These are phyloP conservation scores for Scheffersomyces lignosus DNA, from an alignment of 805 yeast species.

Conservation along the genomic window DNA sequence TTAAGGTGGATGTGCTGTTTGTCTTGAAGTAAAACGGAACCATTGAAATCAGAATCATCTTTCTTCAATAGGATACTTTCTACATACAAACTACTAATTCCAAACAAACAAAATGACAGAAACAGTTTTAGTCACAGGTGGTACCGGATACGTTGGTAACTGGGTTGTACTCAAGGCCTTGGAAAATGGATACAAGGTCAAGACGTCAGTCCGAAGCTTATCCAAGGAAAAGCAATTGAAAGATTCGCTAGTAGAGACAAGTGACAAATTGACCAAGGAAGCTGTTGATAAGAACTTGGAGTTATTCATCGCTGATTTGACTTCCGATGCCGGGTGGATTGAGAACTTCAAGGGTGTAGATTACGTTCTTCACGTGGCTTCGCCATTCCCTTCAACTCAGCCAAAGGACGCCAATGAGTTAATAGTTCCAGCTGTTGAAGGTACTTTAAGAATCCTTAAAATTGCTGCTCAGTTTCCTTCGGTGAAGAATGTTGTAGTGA, in stretches of 20 bases:
- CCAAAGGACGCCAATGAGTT: constrained; percentile 6
- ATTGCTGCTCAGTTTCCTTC: constrained; percentile 3
- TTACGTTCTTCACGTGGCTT: constrained; percentile 10
- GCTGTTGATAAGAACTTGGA: constrained; percentile 1
- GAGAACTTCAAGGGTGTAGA: constrained; percentile 3
- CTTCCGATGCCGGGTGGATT: neutral
- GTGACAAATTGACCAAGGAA: neutral
- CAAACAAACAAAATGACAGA: too few relatives aligned
- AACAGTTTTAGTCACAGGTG: constrained; percentile 12
- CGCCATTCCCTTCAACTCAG: constrained; percentile 6
- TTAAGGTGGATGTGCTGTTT: too few relatives aligned
- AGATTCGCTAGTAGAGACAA: neutral
- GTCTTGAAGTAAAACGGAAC: too few relatives aligned
- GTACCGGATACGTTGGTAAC: constrained; percentile 10
- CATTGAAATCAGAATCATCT: too few relatives aligned
- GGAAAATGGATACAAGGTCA: constrained; percentile 9
- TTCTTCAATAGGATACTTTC: too few relatives aligned
- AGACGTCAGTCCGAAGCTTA: constrained; percentile 11
- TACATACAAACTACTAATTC: too few relatives aligned
- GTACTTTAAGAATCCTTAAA: constrained; percentile 4
- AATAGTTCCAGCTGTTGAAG: constrained; percentile 8
- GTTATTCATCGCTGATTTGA: constrained; percentile 3
- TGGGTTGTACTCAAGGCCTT: constrained; percentile 7
- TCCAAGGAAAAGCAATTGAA: constrained; percentile 1
- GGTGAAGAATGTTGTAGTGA: constrained; percentile 14